A percentile compares a stretch with the other conserved stretches of the same genome.
phyloP scores from a whole-genome alignment of 257 asterid genomes.

The Thymus mandschuricus region DNA sequence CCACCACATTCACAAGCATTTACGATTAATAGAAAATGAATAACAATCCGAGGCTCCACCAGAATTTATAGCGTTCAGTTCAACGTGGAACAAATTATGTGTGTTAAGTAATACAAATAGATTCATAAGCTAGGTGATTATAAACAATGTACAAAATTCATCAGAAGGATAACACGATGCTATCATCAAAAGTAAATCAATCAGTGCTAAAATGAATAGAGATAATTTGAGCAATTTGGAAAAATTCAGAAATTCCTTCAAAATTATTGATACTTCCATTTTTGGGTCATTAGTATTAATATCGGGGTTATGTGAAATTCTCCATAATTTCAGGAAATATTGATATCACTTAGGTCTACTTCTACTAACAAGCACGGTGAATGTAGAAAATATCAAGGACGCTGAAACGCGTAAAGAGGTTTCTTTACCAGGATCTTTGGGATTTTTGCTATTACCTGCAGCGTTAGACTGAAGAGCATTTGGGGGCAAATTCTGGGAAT shows the following conservation, averaged over 20 bases:
- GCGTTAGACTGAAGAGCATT: constrained; percentile 51
- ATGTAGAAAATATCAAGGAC: not conserved
- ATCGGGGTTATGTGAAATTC: too few relatives aligned
- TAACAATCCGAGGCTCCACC: not conserved
- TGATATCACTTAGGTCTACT: too few relatives aligned
- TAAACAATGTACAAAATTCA: not conserved
- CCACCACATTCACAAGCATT: not conserved
- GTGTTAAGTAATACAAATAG: not conserved
- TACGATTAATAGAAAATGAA: not conserved
- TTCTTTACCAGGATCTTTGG: constrained; percentile 66
- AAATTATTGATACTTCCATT: too few relatives aligned
- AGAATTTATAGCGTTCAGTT: too few relatives aligned
- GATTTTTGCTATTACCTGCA: constrained; percentile 53
- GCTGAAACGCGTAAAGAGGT: not conserved
- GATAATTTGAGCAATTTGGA: not conserved
- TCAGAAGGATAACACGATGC: constrained; percentile 1
- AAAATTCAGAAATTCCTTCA: not conserved
- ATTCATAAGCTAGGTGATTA: constrained; percentile 7
- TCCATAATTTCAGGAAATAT: not conserved
- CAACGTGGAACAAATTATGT: not conserved
- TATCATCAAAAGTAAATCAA: not conserved
- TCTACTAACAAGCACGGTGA: not conserved
- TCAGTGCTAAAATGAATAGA: not conserved
- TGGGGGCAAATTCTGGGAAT: constrained; percentile 51
- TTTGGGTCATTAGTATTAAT: too few relatives aligned